phyloP scores from a whole-genome alignment of 148 eudicot genomes.

The Dianthus caryophyllus region DNA sequence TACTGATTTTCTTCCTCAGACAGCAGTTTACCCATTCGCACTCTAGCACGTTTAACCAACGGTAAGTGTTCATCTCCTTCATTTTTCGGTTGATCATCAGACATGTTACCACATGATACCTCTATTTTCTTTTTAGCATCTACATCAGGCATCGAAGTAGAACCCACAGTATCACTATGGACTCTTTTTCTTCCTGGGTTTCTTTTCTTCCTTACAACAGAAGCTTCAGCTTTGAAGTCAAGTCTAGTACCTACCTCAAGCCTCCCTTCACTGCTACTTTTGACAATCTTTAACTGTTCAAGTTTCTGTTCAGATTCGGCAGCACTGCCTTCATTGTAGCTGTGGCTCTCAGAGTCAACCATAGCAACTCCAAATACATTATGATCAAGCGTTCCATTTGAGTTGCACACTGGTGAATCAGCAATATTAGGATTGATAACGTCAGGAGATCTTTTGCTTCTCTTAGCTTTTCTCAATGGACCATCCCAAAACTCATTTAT shows the following conservation, averaged over 20 bases:
- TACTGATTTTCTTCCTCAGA: constrained; percentile 37
- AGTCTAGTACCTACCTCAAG: constrained; percentile 50
- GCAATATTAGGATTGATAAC: constrained; percentile 30
- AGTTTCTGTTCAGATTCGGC: constrained; percentile 49
- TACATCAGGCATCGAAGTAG: constrained; percentile 29
- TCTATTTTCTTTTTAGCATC: constrained; percentile 30
- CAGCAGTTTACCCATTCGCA: constrained; percentile 75
- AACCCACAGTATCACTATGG: constrained; percentile 34
- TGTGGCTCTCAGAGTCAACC: constrained; percentile 52
- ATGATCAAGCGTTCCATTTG: constrained; percentile 56
- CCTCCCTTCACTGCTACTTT: constrained; percentile 40
- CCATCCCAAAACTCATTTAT: constrained; percentile 45
- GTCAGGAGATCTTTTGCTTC: constrained; percentile 58
- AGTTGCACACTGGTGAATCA: constrained; percentile 43
- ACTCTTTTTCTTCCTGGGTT: constrained; percentile 70
- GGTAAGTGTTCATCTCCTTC: constrained; percentile 96
- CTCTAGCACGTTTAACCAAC: constrained; percentile 86
- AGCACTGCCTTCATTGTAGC: constrained; percentile 54
- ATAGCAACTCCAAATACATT: constrained; percentile 57
- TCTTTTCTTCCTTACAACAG: constrained; percentile 68
- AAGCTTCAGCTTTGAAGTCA: constrained; percentile 48
- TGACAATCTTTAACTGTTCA: constrained; percentile 35
- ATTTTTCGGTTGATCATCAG: constrained; percentile 45
- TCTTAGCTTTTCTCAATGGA: constrained; percentile 50
- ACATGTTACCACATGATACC: constrained; percentile 26